Evolutionary conservation across 2,329 filamentous ascomycete species (phyloP).

Genomic region (Colletotrichum euphorbiae): DNA sequence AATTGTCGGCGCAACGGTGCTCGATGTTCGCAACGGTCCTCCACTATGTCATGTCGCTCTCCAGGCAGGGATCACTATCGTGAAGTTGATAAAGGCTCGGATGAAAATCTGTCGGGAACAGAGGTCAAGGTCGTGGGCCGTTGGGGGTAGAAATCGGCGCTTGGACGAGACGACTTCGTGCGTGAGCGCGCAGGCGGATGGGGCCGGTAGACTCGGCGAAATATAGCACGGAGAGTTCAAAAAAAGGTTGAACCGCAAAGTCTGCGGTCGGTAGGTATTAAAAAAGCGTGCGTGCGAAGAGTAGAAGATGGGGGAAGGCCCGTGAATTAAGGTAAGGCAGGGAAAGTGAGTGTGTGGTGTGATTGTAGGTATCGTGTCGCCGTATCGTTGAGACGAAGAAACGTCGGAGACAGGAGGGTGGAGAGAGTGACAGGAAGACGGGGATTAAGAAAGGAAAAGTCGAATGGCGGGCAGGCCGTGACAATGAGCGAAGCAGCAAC

Average conservation of each 20-base stretch:
- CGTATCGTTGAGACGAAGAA: conserved; percentile 27
- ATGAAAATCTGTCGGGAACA: neutral
- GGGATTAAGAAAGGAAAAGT: conserved; percentile 20
- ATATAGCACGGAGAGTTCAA: conserved; percentile 15
- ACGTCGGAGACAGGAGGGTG: neutral
- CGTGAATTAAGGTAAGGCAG: conserved; percentile 26
- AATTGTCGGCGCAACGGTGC: conserved; percentile 15
- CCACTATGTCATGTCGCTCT: conserved; percentile 33
- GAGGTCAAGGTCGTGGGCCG: neutral
- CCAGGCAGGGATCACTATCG: neutral
- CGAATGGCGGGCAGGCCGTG: conserved; percentile 30
- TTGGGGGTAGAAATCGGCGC: conserved; percentile 20
- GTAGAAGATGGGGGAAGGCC: conserved; percentile 17
- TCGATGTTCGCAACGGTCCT: neutral
- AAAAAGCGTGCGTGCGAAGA: conserved; percentile 35
- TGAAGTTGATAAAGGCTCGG: conserved; percentile 3
- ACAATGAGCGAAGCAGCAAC: conserved; percentile 31
- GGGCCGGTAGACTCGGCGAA: conserved; percentile 26
- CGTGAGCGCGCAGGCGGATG: conserved; percentile 1
- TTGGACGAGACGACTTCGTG: conserved; percentile 28
- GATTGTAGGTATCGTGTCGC: conserved; percentile 7
- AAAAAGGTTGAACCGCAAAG: conserved; percentile 31
- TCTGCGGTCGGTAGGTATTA: conserved; percentile 29
- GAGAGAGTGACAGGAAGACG: conserved; percentile 22
- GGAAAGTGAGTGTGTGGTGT: conserved; percentile 13